These are phyloP conservation scores for Apiotrichum sp. DNA, from an alignment of 1,284 basidiomycete species.

Conservation along the genomic window DNA sequence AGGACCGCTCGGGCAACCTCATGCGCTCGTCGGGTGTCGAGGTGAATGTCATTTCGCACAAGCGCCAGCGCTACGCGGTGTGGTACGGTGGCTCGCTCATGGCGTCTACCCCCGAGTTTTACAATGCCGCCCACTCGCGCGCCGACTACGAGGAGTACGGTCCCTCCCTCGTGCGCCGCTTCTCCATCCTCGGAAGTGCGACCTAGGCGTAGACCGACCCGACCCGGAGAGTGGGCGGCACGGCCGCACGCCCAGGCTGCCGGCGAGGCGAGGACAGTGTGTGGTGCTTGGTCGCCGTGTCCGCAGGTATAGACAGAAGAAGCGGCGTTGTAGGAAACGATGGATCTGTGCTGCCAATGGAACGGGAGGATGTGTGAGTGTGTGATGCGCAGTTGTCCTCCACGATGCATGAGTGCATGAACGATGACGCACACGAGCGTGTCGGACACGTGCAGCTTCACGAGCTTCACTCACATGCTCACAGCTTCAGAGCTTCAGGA, in stretches of 20 bases:
- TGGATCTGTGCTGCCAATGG: constrained; percentile 1
- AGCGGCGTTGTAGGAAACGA: constrained; percentile 2
- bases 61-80: constrained; percentile 94
- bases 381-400: background rate
- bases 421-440: too few relatives aligned
- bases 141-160: constrained; percentile 97
- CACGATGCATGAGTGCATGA: too few relatives aligned
- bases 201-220: constrained; percentile 49
- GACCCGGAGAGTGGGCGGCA: background rate
- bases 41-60: constrained; percentile 97
- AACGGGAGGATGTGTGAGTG: too few relatives aligned
- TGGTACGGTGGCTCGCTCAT: constrained; percentile 97
- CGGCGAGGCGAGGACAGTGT: background rate
- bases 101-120: constrained; percentile 94
- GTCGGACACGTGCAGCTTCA: too few relatives aligned
- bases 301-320: background rate
- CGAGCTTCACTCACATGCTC: too few relatives aligned
- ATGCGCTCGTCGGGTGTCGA: constrained; percentile 87
- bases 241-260: background rate
- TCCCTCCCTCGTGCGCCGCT: constrained; percentile 88
- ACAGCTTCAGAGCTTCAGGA: too few relatives aligned
- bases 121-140: constrained; percentile 94
- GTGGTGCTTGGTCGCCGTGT: background rate
- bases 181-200: constrained; percentile 89
- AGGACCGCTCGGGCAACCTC: constrained; percentile 65